phyloP scores from a whole-genome alignment of 2,329 filamentous ascomycete species.

The Emergomyces orientalis region DNA sequence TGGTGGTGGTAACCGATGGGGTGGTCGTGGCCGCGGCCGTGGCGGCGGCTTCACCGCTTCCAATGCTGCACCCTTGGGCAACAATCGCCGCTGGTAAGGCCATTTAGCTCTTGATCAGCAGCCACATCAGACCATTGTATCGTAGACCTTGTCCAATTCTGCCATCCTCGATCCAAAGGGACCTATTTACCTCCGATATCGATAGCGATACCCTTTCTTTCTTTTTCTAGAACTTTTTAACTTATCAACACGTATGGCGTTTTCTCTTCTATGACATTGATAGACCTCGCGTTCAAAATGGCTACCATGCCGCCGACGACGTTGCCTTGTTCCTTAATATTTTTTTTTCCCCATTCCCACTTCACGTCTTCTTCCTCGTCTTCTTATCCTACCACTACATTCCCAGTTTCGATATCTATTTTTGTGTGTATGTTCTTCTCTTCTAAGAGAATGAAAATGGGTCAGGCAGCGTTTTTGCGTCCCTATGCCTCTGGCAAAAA shows the following conservation, averaged over 20 bases:
- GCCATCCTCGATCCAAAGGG: background rate
- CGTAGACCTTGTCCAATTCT: background rate
- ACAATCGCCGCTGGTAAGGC: conserved; percentile 48
- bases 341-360: background rate
- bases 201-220: background rate
- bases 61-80: conserved; percentile 50
- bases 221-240: background rate
- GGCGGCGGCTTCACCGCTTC: conserved; percentile 53
- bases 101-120: background rate
- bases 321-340: background rate
- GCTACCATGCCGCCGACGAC: background rate
- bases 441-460: background rate
- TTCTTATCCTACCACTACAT: background rate
- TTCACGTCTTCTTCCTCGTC: background rate
- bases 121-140: background rate
- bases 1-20: conserved; percentile 59
- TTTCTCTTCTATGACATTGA: background rate
- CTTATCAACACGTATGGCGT: conserved; percentile 3
- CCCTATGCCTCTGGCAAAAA: background rate
- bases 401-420: background rate
- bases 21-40: conserved; percentile 57
- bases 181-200: background rate
- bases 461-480: background rate
- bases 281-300: conserved; percentile 6
- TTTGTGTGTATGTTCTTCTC: background rate